Evolutionary conservation across 371 early-diverging fungal species (phyloP), one percentile per base, ranked within the genome.

Genomic region (Umbelopsis sp.): DNA sequence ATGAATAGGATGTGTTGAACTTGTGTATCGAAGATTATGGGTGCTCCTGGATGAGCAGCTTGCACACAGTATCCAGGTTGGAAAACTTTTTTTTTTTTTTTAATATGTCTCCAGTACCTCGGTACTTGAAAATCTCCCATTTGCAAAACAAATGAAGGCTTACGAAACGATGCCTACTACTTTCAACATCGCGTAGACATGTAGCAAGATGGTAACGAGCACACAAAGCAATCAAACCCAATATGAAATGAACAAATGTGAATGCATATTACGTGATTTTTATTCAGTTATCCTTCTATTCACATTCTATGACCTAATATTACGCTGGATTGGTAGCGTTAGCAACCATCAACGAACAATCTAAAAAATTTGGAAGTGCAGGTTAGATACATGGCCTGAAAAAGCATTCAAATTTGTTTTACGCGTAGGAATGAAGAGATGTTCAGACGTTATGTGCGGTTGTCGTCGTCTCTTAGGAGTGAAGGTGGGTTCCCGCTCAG

Each of bases 401-500:
- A 22, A 22, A 29, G 41, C 12, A 41, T 41, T 41, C 41, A 41
- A 41, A 41, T 41, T 22, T 41, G 12, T 41, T 12, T 7, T 41
- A 41, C 41, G 41, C 41, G 41, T 41, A 41, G 41, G 41, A 41
- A 41, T 29, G 41, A 41, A 12, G 12, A 41, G 7, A 0, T 16
- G 57, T 57, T 57, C 57, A 57, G 57, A 57, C 57, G 57, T 20
- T 53, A 16, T 51, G 52, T 57, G 57, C 57, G 8, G n/a, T 25
- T 5, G 7, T 57, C 57, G 57, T 57, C 57, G 16, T 35, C 12
- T 35, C 57, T 57, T 57, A 14, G 57, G 57, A 57, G 57, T 57
- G 57, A 57, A 57, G 57, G 57, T 57, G 57, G 57, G 57, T 57
- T 57, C 57, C 57, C 57, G 57, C 57, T 57, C 57, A 57, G 57